These are phyloP conservation scores for Picea sitchensis DNA, from an alignment of 75 land plant genomes.

Conservation along the genomic window DNA sequence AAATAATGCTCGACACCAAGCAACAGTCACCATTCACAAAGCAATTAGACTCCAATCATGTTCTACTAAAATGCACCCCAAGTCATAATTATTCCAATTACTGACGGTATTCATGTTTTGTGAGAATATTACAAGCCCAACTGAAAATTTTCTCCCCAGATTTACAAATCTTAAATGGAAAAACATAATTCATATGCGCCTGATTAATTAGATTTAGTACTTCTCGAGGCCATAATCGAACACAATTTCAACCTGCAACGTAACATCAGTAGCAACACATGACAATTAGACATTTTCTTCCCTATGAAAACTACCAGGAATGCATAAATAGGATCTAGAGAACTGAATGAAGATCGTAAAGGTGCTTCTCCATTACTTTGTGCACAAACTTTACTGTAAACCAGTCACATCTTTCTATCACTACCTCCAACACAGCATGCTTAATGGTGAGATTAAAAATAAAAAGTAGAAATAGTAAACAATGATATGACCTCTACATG, in stretches of 20 bases:
- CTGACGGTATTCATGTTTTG: not conserved
- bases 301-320: not conserved
- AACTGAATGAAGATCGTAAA: not conserved
- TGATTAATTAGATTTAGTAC: not conserved
- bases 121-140: not conserved
- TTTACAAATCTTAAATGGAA: not conserved
- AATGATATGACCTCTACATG: not conserved
- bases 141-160: not conserved
- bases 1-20: not conserved
- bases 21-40: not conserved
- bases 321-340: not conserved
- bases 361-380: not conserved
- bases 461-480: not conserved
- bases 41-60: not conserved
- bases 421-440: not conserved
- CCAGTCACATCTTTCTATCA: not conserved
- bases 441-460: not conserved
- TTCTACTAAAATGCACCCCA: not conserved
- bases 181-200: not conserved
- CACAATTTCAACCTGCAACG: constrained; percentile 8
- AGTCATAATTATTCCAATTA: not conserved
- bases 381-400: not conserved
- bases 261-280: not conserved
- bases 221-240: constrained; percentile 3
- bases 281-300: not conserved